Evolutionary conservation across 257 asterid species (phyloP), one percentile per base, ranked within the genome.

Genomic region (Capsicum pubescens): DNA sequence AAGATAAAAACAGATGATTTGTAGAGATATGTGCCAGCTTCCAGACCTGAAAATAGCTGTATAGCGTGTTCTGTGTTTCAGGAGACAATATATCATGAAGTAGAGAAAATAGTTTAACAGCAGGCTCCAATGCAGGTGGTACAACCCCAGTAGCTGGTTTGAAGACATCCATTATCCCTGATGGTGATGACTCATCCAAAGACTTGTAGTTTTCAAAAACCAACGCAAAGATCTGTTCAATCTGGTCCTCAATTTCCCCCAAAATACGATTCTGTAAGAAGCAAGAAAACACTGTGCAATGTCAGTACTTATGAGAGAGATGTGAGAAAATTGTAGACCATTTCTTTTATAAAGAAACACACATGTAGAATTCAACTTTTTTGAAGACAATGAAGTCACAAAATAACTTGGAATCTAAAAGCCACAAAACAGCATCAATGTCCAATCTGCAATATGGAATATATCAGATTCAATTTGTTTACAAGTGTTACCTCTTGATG

Each of bases 11-110:
- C 50, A 86, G 74, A 72, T 21, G 7, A 64, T 52, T 81, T 60
- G n/a, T 54, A 10, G 14, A 81, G 70, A 82, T 68, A 36, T 60
- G 50, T 79, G 78, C 46, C 61, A 61, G 32, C 55, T 52, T 84
- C 21, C 69, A 54, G 81, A 87, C 93, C 93, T 90, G 93, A 86
- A 90, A 90, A 84, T 89, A 86, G 82, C 90, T 59, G 57, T 87
- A 87, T 9, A 90, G 85, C 60, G 85, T 90, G 71, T 88, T 90
- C 84, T 90, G 91, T 67, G 91, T 89, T 84, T 89, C 93, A 5
- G 93, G 91, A 83, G 91, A 89, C 60, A 90, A 86, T 83, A 90
- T 85, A 66, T 90, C 93, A 50, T 90, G 87, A 82, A 86, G 90
- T 72, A 90, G 88, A 4, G 90, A 86, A 85, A 84, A 89, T 12